These are phyloP conservation scores for Solanum sitiens DNA, from an alignment of 257 asterid genomes.

Conservation along the genomic window DNA sequence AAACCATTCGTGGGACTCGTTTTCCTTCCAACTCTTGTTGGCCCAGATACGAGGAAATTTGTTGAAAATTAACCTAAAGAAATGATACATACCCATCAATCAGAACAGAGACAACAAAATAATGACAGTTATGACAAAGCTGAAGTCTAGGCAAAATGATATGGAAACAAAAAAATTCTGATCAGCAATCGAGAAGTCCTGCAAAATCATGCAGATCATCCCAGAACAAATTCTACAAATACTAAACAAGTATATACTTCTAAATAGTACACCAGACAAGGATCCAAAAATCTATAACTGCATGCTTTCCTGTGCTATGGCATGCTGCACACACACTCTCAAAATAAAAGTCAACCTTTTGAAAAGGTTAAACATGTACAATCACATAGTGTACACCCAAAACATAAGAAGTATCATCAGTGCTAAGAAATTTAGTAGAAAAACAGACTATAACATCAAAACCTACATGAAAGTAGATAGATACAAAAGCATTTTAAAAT, in stretches of 20 bases:
- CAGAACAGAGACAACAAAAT: background rate
- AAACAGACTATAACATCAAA: background rate
- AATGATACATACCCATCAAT: slow-evolving; percentile 2
- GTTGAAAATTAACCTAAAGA: slow-evolving; percentile 87
- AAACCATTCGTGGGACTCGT: slow-evolving; percentile 96
- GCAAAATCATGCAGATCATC: background rate
- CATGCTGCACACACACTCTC: background rate
- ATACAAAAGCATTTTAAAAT: background rate
- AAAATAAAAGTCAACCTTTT: background rate
- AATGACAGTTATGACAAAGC: background rate
- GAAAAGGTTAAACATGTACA: background rate
- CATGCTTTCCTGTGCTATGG: background rate
- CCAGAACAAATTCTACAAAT: background rate
- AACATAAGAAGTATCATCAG: background rate
- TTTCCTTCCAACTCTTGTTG: slow-evolving; percentile 99
- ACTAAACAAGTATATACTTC: background rate
- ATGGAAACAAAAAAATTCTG: background rate
- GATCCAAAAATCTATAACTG: background rate
- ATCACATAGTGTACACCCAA: background rate
- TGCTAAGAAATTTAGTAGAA: background rate
- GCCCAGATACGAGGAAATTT: slow-evolving; percentile 94
- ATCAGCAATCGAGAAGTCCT: background rate
- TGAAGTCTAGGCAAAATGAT: background rate
- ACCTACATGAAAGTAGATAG: background rate
- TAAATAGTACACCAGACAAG: background rate